Evolutionary conservation across 192 early-diverging fungal species (phyloP), one percentile per base, ranked within the genome.

Genomic region (Backusella morwellensis): DNA sequence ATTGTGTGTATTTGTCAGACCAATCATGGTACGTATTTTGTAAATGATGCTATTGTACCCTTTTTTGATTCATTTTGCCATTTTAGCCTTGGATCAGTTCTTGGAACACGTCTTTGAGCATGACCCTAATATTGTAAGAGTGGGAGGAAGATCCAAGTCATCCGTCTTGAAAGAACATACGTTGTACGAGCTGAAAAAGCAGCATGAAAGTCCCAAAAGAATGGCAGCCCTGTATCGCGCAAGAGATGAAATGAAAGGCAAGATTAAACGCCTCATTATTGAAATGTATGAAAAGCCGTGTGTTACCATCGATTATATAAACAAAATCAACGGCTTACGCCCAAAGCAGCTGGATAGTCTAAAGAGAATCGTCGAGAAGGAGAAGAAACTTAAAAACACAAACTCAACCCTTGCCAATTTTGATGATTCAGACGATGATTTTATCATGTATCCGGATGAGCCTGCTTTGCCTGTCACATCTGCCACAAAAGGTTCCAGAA

Each of bases 1-100:
- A 90, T 90, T 47, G 66, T 90, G 11, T 79, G 85, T 47, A 78
- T 88, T 29, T 90, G 89, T 50, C 87, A 90, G 67, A 90, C 89
- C 14, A 90, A 90, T 72, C 89, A 90, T 54, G 88, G 81, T 82
- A 82, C 12, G 67, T 50, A 35, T 68, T 9, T n/a, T 68, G 5
- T 50, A 34, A 29, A n/a, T 29, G 32, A 17, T 17, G 47, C 2
- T 32, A 32, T 32, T 32, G 32, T 32, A 32, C 32, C 32, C 32
- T 4, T 11, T 44, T 11, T 17, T 21, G 17, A 26, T 29, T 63
- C 34, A 34, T 19, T 23, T 17, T 34, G 36, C 8, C 17, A 23
- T 47, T 36, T n/a, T 59, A 82, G 82, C 82, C 2, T 52, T 83
- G 35, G 82, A 83, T 71, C 82, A 83, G 32, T 83, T 83, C 32